A percentile compares a stretch with the other conserved stretches of the same genome.
These are phyloP conservation scores for Amniculicola lignicola DNA, from an alignment of 495 filamentous ascomycete species.

Conservation along the genomic window DNA sequence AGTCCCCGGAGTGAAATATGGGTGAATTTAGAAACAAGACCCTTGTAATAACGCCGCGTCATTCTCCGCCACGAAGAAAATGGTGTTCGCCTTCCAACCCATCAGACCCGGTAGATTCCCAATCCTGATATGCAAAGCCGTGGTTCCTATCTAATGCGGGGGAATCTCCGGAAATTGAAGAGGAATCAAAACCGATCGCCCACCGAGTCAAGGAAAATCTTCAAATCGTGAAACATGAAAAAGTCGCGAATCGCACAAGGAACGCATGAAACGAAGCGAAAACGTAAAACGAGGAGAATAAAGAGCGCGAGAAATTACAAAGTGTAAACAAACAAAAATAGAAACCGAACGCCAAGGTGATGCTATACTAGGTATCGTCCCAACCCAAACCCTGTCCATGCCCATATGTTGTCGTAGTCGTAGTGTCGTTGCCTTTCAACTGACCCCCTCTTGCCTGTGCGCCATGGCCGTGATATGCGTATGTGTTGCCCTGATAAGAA, in stretches of 20 bases:
- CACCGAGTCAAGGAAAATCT: no score
- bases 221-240: background rate
- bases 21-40: background rate
- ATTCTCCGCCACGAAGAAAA: background rate
- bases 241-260: background rate
- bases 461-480: conserved; percentile 16
- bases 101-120: background rate
- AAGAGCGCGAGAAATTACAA: background rate
- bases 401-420: conserved; percentile 5
- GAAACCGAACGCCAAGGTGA: conserved; percentile 1
- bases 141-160: conserved; percentile 14
- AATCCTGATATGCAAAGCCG: conserved; percentile 12
- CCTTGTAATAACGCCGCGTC: background rate
- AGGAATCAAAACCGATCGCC: background rate
- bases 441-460: background rate
- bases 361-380: conserved; percentile 3
- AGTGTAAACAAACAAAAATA: background rate
- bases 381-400: background rate
- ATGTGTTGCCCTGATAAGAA: conserved; percentile 10
- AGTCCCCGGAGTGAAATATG: background rate
- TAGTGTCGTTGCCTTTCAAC: conserved; percentile 6
- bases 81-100: background rate
- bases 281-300: background rate
- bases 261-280: background rate
- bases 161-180: background rate